Conservation (phyloP, 1,284 basidiomycete species). For the Moesziomyces sp. region DNA sequence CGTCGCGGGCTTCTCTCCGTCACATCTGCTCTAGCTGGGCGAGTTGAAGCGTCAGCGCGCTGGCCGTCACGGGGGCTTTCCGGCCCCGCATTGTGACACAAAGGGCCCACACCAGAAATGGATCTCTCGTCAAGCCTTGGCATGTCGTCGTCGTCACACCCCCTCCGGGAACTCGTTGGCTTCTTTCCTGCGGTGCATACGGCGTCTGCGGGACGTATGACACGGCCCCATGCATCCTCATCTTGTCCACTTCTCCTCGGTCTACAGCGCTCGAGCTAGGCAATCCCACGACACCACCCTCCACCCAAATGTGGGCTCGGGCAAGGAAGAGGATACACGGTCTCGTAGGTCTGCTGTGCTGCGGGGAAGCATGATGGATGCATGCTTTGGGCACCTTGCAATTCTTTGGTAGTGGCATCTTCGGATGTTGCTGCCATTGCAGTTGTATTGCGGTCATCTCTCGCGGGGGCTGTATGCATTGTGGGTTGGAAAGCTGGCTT, state of each 20-base stretch:
- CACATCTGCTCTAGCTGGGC: slow-evolving; percentile 55
- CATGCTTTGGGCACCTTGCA: slow-evolving; percentile 24
- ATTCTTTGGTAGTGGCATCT: neutral
- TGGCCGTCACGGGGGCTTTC: slow-evolving; percentile 22
- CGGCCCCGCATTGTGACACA: slow-evolving; percentile 14
- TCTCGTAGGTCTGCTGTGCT: slow-evolving; percentile 32
- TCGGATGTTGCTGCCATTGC: neutral
- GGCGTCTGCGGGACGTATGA: slow-evolving; percentile 3
- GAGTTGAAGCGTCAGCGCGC: slow-evolving; percentile 52
- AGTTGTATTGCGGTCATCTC: neutral
- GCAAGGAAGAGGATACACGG: slow-evolving; percentile 50
- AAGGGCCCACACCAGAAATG: slow-evolving; percentile 57
- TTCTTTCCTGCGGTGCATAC: neutral
- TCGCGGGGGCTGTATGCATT: neutral
- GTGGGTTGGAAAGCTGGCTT: neutral
- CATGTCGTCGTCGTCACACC: slow-evolving; percentile 5
- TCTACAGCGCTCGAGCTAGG: slow-evolving; percentile 20
- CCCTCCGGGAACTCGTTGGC: neutral
- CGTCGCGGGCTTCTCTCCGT: slow-evolving; percentile 25
- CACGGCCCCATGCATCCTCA: slow-evolving; percentile 22
- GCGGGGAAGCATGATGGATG: slow-evolving; percentile 8
- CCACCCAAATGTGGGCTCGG: slow-evolving; percentile 28
- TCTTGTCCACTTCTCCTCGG: slow-evolving; percentile 13
- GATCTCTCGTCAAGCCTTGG: slow-evolving; percentile 42
- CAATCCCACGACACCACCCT: slow-evolving; percentile 52